Conservation (phyloP, 2,329 filamentous ascomycete species). For the Elsinoe necatrix region DNA sequence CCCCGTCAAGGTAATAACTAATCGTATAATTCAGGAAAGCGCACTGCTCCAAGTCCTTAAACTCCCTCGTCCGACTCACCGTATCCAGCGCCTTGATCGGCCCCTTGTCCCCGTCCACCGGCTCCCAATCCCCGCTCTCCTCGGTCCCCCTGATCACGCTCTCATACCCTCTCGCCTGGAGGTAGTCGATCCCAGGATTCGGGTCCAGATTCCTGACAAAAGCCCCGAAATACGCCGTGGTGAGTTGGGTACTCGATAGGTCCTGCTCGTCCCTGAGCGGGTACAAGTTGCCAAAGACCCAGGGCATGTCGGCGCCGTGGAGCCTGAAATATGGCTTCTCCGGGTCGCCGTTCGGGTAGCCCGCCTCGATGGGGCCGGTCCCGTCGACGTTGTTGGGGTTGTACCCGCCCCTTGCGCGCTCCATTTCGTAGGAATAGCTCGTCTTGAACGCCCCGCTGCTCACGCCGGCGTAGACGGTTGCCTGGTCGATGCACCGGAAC, state of each 20-base stretch:
- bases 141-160: slow-evolving; percentile 35
- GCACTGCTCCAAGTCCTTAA: slow-evolving; percentile 47
- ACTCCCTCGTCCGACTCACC: slow-evolving; percentile 36
- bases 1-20: slow-evolving; percentile 35
- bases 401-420: slow-evolving; percentile 46
- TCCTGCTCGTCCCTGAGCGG: slow-evolving; percentile 45
- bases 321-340: slow-evolving; percentile 48
- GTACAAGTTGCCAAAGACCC: slow-evolving; percentile 39
- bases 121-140: slow-evolving; percentile 32
- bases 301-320: slow-evolving; percentile 46
- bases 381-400: slow-evolving; percentile 47
- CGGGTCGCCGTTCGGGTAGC: slow-evolving; percentile 40
- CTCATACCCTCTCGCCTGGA: slow-evolving; percentile 41
- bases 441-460: slow-evolving; percentile 39
- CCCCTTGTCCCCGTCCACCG: slow-evolving; percentile 31
- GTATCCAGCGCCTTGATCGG: slow-evolving; percentile 40
- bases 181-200: slow-evolving; percentile 40
- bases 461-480: slow-evolving; percentile 46
- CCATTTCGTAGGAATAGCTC: slow-evolving; percentile 54
- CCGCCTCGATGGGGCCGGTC: slow-evolving; percentile 33
- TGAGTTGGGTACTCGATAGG: slow-evolving; percentile 38
- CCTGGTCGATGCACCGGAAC: slow-evolving; percentile 53
- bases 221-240: slow-evolving; percentile 41
- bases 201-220: slow-evolving; percentile 46
- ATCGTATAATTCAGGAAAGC: slow-evolving; percentile 39